A percentile compares a stretch with the other conserved stretches of the same genome.
Evolutionary conservation across 164 flowering plant genomes (phyloP).

Genomic region (Aristolochia contorta): DNA sequence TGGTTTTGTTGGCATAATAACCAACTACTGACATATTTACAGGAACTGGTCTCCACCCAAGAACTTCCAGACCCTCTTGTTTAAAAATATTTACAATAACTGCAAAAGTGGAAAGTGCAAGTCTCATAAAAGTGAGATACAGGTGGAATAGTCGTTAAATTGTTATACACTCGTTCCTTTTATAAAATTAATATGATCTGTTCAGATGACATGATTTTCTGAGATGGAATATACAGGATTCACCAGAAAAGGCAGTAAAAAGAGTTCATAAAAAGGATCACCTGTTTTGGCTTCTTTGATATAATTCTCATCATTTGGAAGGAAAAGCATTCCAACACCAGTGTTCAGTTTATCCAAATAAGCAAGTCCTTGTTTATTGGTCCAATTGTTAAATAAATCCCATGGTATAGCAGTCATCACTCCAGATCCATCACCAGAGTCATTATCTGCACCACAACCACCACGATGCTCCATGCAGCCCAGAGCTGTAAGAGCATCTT

Average conservation of each 20-base stretch:
- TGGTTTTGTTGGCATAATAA: slow-evolving; percentile 71
- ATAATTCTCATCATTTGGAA: slow-evolving; percentile 60
- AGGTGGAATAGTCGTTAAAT: neutral
- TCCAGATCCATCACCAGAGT: slow-evolving; percentile 99
- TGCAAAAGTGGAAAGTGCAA: slow-evolving; percentile 32
- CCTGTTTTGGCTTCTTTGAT: slow-evolving; percentile 75
- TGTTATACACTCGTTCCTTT: neutral
- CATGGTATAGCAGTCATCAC: slow-evolving; percentile 96
- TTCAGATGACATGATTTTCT: neutral
- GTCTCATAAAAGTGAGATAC: neutral
- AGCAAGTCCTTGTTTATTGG: slow-evolving; percentile 59
- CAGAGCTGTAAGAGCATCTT: slow-evolving; percentile 89
- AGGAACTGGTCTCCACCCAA: slow-evolving; percentile 98
- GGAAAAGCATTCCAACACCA: slow-evolving; percentile 97
- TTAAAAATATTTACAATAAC: slow-evolving; percentile 54
- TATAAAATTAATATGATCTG: neutral
- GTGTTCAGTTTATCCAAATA: slow-evolving; percentile 68
- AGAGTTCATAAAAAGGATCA: slow-evolving; percentile 7
- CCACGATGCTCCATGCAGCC: slow-evolving; percentile 99
- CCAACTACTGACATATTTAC: slow-evolving; percentile 77
- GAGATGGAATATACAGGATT: neutral
- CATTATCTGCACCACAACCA: slow-evolving; percentile 99
- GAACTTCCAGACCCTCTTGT: slow-evolving; percentile 94
- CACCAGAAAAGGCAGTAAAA: neutral
- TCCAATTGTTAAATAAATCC: slow-evolving; percentile 84